These are phyloP conservation scores for Henckelia pumila DNA, from an alignment of 257 asterid genomes.

Conservation along the genomic window DNA sequence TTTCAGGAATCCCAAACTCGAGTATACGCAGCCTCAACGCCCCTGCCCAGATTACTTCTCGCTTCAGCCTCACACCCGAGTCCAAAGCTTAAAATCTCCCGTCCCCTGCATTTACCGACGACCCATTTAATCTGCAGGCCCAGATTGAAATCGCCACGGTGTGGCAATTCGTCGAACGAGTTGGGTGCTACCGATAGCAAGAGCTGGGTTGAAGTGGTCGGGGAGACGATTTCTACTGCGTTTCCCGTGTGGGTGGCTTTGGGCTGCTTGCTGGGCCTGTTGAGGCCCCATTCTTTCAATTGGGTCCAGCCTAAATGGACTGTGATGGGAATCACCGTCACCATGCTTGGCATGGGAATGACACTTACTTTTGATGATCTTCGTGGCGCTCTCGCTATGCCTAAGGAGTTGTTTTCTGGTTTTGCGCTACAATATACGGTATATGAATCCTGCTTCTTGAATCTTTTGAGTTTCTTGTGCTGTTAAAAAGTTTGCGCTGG, in stretches of 20 bases:
- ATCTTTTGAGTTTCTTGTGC: neutral
- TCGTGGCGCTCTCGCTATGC: constrained; percentile 83
- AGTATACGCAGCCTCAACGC: constrained; percentile 22
- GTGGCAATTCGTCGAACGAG: constrained; percentile 53
- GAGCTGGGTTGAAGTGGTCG: constrained; percentile 54
- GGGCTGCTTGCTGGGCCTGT: constrained; percentile 73
- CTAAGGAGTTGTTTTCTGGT: constrained; percentile 67
- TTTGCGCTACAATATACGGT: constrained; percentile 82
- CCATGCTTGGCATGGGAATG: constrained; percentile 99
- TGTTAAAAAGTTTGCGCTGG: neutral
- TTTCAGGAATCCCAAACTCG: constrained; percentile 14
- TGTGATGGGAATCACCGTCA: constrained; percentile 74
- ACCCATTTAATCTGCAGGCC: neutral
- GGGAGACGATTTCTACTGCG: constrained; percentile 68
- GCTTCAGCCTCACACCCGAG: constrained; percentile 26
- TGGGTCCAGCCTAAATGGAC: constrained; percentile 89
- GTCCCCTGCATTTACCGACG: constrained; percentile 17
- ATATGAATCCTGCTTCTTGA: neutral
- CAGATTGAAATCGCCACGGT: constrained; percentile 30
- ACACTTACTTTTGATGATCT: constrained; percentile 85
- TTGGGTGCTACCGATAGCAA: constrained; percentile 29
- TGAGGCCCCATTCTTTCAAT: constrained; percentile 56
- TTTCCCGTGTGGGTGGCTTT: constrained; percentile 87
- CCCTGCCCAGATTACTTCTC: constrained; percentile 17
- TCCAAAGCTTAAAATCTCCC: constrained; percentile 17